Evolutionary conservation across 805 yeast genomes (phyloP).

Genomic region (Ogataea thermomethanolica): DNA sequence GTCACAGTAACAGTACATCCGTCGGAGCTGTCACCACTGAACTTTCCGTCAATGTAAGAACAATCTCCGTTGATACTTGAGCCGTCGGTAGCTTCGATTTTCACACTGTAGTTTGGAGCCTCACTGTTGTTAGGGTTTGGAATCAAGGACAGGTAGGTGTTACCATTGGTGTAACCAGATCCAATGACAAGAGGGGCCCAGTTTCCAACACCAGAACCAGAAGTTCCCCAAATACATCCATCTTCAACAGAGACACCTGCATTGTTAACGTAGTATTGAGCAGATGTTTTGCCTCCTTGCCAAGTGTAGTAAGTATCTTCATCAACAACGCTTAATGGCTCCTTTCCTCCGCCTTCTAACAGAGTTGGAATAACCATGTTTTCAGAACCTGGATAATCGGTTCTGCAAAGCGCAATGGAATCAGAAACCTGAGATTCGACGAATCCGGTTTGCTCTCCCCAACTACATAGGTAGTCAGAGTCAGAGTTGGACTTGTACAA

Average conservation of each 20-base stretch:
- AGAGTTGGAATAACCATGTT: conserved; percentile 95
- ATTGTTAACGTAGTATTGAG: conserved; percentile 95
- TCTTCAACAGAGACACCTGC: conserved; percentile 89
- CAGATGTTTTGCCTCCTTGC: conserved; percentile 79
- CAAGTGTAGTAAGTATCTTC: conserved; percentile 74
- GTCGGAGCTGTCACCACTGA: conserved; percentile 57
- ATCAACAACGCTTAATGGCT: conserved; percentile 77
- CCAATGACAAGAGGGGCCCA: conserved; percentile 98
- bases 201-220: conserved; percentile 84
- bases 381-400: conserved; percentile 99
- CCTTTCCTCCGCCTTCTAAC: conserved; percentile 61
- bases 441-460: conserved; percentile 73
- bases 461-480: conserved; percentile 71
- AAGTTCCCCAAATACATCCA: conserved; percentile 92
- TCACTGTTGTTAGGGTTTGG: conserved; percentile 88
- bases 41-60: conserved; percentile 40
- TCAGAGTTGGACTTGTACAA: conserved; percentile 75
- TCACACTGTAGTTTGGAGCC: conserved; percentile 54
- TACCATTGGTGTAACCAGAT: conserved; percentile 74
- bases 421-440: conserved; percentile 62
- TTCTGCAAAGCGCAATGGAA: conserved; percentile 89
- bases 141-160: conserved; percentile 82
- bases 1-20: conserved; percentile 70
- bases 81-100: conserved; percentile 38
- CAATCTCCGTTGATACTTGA: conserved; percentile 39